phyloP scores from a whole-genome alignment of 192 early-diverging fungal species.

The Coemansia sp. region DNA sequence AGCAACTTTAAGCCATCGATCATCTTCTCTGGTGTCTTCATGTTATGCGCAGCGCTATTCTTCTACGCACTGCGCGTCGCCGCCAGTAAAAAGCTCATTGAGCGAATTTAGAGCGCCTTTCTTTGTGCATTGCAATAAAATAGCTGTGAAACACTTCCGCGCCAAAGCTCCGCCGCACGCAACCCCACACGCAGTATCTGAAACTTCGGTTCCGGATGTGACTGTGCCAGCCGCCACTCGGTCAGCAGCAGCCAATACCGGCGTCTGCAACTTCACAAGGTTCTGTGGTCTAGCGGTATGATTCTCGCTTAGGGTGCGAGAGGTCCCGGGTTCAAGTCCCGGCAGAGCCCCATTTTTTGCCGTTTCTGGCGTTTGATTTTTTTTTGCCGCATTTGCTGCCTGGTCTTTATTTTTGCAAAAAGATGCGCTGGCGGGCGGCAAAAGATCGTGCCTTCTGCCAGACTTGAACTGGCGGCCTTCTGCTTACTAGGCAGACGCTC shows the following conservation, averaged over 20 bases:
- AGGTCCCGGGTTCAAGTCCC: slow-evolving; percentile 58
- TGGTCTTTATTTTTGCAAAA: too few relatives aligned
- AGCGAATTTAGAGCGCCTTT: slow-evolving; percentile 10
- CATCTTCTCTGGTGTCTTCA: slow-evolving; percentile 45
- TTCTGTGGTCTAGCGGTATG: slow-evolving; percentile 54
- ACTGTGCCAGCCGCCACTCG: neutral
- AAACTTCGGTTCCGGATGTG: too few relatives aligned
- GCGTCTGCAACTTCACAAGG: neutral
- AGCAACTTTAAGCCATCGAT: slow-evolving; percentile 37
- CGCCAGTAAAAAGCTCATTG: neutral
- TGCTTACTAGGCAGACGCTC: slow-evolving; percentile 39
- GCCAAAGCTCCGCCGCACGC: too few relatives aligned
- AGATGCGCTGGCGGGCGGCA: too few relatives aligned
- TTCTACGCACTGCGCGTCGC: slow-evolving; percentile 17
- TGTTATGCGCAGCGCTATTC: slow-evolving; percentile 23
- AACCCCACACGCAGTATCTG: too few relatives aligned
- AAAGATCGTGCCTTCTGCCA: slow-evolving; percentile 9
- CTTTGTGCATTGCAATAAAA: neutral
- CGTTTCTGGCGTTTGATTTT: too few relatives aligned
- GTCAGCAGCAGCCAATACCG: neutral
- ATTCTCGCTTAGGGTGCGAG: slow-evolving; percentile 55
- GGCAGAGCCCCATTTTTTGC: slow-evolving; percentile 44
- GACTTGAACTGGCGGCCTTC: slow-evolving; percentile 33
- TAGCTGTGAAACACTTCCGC: too few relatives aligned
- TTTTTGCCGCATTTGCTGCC: too few relatives aligned